Conservation (phyloP, 108 stramenopile genomes). For the Nitzschia sp. region DNA sequence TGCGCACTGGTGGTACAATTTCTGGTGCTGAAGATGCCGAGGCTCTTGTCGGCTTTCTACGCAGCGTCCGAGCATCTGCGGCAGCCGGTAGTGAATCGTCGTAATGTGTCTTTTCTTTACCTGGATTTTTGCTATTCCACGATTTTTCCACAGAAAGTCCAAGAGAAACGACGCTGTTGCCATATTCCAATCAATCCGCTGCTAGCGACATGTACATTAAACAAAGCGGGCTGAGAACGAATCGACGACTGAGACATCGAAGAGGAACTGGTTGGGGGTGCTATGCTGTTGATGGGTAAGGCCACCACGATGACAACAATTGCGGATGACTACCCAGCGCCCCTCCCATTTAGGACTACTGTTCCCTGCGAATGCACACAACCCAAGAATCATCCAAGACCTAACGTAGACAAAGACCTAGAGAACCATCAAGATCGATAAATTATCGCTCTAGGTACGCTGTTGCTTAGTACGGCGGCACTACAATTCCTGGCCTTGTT, state of each 20-base stretch:
- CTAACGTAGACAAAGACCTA: too few relatives aligned
- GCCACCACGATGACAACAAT: slow-evolving; percentile 25
- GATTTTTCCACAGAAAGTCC: too few relatives aligned
- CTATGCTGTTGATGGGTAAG: neutral
- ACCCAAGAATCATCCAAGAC: too few relatives aligned
- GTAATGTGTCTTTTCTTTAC: neutral
- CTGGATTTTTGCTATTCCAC: too few relatives aligned
- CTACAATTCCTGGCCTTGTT: slow-evolving; percentile 39
- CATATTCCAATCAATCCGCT: too few relatives aligned
- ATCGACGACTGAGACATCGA: neutral
- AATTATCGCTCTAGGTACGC: too few relatives aligned
- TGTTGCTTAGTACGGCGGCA: slow-evolving; percentile 37
- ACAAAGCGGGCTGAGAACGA: neutral
- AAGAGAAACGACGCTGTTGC: too few relatives aligned
- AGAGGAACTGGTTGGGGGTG: neutral
- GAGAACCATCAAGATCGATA: too few relatives aligned
- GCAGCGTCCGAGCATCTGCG: slow-evolving; percentile 57
- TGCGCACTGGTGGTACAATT: slow-evolving; percentile 26
- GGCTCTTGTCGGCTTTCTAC: slow-evolving; percentile 75
- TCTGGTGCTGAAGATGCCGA: slow-evolving; percentile 68
- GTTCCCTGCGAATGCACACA: neutral
- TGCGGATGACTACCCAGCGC: slow-evolving; percentile 12
- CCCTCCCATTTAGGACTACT: neutral
- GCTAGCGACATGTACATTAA: too few relatives aligned
- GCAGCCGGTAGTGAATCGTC: slow-evolving; percentile 34